Percentiles rank a stretch among this genome's conserved stretches.
Conservation (phyloP, 2,329 filamentous ascomycete species). For the Rutstroemia sp. region DNA sequence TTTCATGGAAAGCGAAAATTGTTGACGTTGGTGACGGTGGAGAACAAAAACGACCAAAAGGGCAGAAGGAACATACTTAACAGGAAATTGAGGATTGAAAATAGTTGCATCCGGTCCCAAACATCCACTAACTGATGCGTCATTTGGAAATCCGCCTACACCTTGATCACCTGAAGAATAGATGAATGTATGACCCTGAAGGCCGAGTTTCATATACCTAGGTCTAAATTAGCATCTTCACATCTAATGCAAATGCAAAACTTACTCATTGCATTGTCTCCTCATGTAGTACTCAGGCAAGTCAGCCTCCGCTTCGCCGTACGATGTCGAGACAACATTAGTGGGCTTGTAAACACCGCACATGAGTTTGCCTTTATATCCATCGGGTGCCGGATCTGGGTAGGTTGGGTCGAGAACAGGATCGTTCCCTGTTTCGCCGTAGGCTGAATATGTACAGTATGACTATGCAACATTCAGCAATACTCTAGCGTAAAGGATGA, state of each 20-base stretch:
- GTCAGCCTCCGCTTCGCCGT: slow-evolving; percentile 44
- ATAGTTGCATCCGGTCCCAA: slow-evolving; percentile 39
- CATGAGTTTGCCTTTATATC: slow-evolving; percentile 41
- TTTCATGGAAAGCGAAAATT: no score
- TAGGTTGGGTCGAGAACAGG: slow-evolving; percentile 40
- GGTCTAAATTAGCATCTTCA: background rate
- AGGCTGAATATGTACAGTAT: slow-evolving; percentile 12
- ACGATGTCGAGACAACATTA: slow-evolving; percentile 40
- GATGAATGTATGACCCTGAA: slow-evolving; percentile 38
- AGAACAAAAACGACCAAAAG: no score
- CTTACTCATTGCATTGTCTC: slow-evolving; percentile 39
- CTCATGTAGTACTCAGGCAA: slow-evolving; percentile 47
- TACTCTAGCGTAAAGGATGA: background rate
- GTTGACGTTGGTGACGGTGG: no score
- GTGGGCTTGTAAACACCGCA: slow-evolving; percentile 39
- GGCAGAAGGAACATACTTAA: background rate
- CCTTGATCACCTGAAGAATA: slow-evolving; percentile 41
- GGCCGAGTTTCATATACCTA: slow-evolving; percentile 40
- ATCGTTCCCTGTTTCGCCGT: slow-evolving; percentile 10
- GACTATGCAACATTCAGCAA: slow-evolving; percentile 3
- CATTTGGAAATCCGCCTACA: slow-evolving; percentile 31
- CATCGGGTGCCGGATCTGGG: slow-evolving; percentile 39
- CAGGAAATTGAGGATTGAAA: slow-evolving; percentile 36
- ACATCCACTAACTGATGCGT: slow-evolving; percentile 29
- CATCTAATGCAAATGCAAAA: background rate